Percentiles rank a stretch among this genome's conserved stretches.
These are phyloP conservation scores for Ustilago trichophora DNA, from an alignment of 1,284 basidiomycete species.

Conservation along the genomic window DNA sequence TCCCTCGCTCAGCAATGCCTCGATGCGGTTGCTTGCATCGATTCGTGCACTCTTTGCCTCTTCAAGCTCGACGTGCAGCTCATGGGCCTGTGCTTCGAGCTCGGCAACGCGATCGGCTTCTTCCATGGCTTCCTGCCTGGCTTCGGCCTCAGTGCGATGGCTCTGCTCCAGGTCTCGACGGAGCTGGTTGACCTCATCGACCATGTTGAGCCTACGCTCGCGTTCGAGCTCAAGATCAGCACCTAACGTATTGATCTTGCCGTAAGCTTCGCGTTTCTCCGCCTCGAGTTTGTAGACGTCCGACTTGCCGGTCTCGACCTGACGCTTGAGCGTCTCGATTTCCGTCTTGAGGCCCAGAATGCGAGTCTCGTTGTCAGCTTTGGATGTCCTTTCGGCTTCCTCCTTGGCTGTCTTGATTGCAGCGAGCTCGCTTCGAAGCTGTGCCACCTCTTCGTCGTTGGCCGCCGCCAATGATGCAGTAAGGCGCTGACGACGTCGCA, in stretches of 20 bases:
- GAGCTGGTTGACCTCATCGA: conserved; percentile 55
- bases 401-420: conserved; percentile 19
- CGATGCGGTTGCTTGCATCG: conserved; percentile 58
- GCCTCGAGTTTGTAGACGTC: conserved; percentile 17
- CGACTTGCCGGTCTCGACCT: conserved; percentile 26
- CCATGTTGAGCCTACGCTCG: conserved; percentile 57
- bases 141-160: conserved; percentile 41
- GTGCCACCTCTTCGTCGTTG: conserved; percentile 16
- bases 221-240: conserved; percentile 52
- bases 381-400: conserved; percentile 19
- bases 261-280: conserved; percentile 12
- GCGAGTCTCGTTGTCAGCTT: conserved; percentile 18
- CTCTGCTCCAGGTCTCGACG: conserved; percentile 54
- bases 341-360: conserved; percentile 20
- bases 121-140: conserved; percentile 48
- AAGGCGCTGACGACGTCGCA: conserved; percentile 24
- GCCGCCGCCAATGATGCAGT: conserved; percentile 26
- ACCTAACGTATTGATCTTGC: conserved; percentile 20
- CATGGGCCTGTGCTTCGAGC: conserved; percentile 51
- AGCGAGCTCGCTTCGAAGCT: conserved; percentile 26
- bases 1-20: conserved; percentile 57
- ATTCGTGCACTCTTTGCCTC: conserved; percentile 52
- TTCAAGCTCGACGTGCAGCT: conserved; percentile 55
- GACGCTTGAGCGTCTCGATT: conserved; percentile 24
- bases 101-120: conserved; percentile 53